These are phyloP conservation scores for Eucalyptus erythrocorys DNA, from an alignment of 345 rosid species.

Conservation along the genomic window DNA sequence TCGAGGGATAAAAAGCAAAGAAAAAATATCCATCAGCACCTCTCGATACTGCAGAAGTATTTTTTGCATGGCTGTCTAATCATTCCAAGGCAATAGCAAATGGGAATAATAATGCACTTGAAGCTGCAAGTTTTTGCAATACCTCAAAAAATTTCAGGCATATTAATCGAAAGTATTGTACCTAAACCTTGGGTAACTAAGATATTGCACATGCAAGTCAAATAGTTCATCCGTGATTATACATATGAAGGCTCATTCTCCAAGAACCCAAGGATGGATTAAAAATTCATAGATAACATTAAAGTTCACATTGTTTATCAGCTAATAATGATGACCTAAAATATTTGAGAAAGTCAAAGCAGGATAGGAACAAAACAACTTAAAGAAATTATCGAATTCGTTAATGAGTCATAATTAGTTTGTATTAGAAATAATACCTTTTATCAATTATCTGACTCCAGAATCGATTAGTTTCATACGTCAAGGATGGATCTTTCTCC, in stretches of 20 bases:
- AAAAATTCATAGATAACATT: not conserved
- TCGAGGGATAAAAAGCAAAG: not conserved
- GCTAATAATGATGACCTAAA: not conserved
- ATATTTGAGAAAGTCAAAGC: not conserved
- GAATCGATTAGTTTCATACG: conserved; percentile 61
- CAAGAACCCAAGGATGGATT: not conserved
- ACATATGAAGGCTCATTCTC: not conserved
- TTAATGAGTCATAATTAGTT: not conserved
- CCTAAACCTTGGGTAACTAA: not conserved
- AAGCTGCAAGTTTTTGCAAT: not conserved
- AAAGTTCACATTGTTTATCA: not conserved
- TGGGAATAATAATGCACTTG: not conserved
- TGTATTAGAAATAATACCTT: conserved; percentile 34
- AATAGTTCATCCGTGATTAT: not conserved
- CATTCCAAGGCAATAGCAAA: not conserved
- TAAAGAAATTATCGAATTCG: not conserved
- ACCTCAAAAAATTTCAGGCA: not conserved
- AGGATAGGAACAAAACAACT: not conserved
- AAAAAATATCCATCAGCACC: not conserved
- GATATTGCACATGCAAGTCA: not conserved
- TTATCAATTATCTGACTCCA: conserved; percentile 86
- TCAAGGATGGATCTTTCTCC: conserved; percentile 84
- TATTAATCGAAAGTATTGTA: not conserved
- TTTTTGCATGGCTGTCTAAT: not conserved
- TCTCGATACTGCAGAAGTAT: not conserved